Percentiles rank a stretch among this genome's conserved stretches.
Evolutionary conservation across 306 rosid genomes (phyloP).

Genomic region (Pterocarpus santalinus): DNA sequence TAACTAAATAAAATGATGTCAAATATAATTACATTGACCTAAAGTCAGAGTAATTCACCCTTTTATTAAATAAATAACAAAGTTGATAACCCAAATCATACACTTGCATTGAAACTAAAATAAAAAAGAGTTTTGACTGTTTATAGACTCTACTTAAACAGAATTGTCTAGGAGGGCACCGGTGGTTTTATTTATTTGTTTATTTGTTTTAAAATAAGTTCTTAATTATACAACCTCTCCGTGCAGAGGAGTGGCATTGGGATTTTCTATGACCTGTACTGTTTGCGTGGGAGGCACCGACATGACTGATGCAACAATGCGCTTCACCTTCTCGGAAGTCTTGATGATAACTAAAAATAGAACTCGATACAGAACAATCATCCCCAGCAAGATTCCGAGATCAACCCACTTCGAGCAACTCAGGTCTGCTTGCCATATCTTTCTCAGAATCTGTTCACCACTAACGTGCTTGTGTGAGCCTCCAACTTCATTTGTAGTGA

Average conservation of each 20-base stretch:
- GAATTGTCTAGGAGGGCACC: too few relatives aligned
- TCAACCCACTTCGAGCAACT: slow-evolving; percentile 80
- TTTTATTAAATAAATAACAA: too few relatives aligned
- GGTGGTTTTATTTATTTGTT: too few relatives aligned
- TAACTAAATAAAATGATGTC: too few relatives aligned
- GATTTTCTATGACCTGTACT: slow-evolving; percentile 35
- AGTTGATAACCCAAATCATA: too few relatives aligned
- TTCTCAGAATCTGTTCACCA: slow-evolving; percentile 64
- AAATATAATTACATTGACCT: too few relatives aligned
- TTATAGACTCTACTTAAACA: too few relatives aligned
- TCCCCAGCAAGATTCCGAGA: slow-evolving; percentile 61
- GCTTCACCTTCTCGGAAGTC: slow-evolving; percentile 56
- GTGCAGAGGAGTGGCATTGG: slow-evolving; percentile 43
- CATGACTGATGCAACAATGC: slow-evolving; percentile 16
- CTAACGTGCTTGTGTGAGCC: neutral
- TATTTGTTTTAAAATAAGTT: too few relatives aligned
- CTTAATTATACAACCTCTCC: neutral
- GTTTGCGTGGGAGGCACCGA: slow-evolving; percentile 29
- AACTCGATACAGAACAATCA: slow-evolving; percentile 62
- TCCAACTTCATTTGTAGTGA: slow-evolving; percentile 20
- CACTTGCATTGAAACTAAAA: too few relatives aligned
- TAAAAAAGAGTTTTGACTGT: too few relatives aligned
- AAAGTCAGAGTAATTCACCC: too few relatives aligned
- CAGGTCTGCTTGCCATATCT: slow-evolving; percentile 52
- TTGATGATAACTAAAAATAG: slow-evolving; percentile 62